Percentiles rank a stretch among this genome's conserved stretches.
Conservation (phyloP, 176 grass and related monocot species). For the Musa beccarii region DNA sequence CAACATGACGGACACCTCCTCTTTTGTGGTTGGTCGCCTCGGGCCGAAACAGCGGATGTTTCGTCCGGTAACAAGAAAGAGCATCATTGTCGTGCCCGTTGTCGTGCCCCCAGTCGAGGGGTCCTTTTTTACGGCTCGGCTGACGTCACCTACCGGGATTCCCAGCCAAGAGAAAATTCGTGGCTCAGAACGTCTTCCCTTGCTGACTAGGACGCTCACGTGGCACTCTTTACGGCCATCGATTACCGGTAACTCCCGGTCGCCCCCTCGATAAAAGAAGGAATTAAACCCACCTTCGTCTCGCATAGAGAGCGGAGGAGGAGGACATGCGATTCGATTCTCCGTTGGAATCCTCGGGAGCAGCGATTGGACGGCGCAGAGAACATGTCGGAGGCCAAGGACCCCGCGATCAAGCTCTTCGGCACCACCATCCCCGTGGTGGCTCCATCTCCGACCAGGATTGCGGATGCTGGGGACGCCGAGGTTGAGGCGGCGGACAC, state of each 20-base stretch:
- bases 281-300: not conserved
- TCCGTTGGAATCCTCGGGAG: not conserved
- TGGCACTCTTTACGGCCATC: not conserved
- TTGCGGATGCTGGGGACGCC: constrained; percentile 5
- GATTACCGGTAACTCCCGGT: not conserved
- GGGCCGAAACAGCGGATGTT: no score
- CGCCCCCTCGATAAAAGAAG: not conserved
- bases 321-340: constrained; percentile 6
- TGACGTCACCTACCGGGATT: constrained; percentile 26
- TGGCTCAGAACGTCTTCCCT: constrained; percentile 23
- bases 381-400: constrained; percentile 56
- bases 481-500: constrained; percentile 9
- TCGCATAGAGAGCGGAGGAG: not conserved
- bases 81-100: no score
- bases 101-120: no score
- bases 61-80: no score
- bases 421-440: constrained; percentile 58
- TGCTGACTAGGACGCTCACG: constrained; percentile 47
- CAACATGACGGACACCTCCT: no score
- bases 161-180: constrained; percentile 46
- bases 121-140: not conserved
- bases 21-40: no score
- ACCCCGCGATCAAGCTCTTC: constrained; percentile 87
- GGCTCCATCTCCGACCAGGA: constrained; percentile 4
- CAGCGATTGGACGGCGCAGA: constrained; percentile 7